Base-by-base conservation (phyloP, 495 filamentous ascomycete genomes). In the Penicillium chermesinum region DNA sequence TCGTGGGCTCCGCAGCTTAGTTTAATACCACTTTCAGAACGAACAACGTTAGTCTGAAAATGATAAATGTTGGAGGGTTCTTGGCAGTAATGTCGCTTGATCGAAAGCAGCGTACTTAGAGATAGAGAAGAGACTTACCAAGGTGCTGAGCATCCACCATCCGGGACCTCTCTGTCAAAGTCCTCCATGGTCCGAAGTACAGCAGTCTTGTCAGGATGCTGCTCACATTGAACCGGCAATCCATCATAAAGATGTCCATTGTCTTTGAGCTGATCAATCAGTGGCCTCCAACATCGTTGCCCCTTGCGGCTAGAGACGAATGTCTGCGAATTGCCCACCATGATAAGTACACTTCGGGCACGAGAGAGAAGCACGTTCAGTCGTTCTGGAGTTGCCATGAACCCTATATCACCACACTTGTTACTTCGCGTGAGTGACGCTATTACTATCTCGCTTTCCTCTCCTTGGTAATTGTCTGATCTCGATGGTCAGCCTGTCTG, bases 401-500 rank as follows among this genome's bases (percentile, higher is more conserved):
- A 94, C 1, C 87, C 88, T 38, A 78, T 80, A 15, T 74, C 74
- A 27, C 71, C 73, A 18, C 77, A 56, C 2, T 61, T 44, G 50
- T 91, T 93, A 64, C 84, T 86, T 38, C 88, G 74, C 10, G 91
- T 88, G 0, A 93, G 65, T 0, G 87, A 91, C 13, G 93, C 73
- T 15, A 93, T 70, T 7, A 93, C 75, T 4, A 91, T 73, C 43
- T 88, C 85, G 8, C 86, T 86, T 55, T 93, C 86, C 59, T 93
- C 87, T 7, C 86, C 86, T 55, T 90, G 87, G 48, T 90, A 91
- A 55, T 89, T 90, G 60, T 91, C 89, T 1, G 87, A 89, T 0
- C 76, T 64, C 30, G 78, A 70, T 60, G 3, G 40, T 42, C 40
- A 42, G 40, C 14, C n/a, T 25, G 40, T 2, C 12, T 42, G 2